These are phyloP conservation scores for Glomus cerebriforme DNA, from an alignment of 192 early-diverging fungal genomes.

Conservation along the genomic window DNA sequence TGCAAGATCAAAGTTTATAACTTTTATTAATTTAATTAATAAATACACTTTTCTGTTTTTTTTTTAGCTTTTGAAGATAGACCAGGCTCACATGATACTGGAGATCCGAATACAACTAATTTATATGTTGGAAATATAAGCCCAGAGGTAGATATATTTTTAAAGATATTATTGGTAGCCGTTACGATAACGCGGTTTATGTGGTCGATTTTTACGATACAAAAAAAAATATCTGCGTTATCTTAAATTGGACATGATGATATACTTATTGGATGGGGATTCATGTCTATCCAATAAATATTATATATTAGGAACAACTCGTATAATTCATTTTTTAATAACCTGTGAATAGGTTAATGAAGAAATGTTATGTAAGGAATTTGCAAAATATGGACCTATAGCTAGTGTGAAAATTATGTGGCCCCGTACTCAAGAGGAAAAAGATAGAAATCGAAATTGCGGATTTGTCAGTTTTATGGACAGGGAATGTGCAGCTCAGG, in stretches of 20 bases:
- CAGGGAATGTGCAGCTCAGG: slow-evolving; percentile 66
- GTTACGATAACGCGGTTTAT: neutral
- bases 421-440: slow-evolving; percentile 85
- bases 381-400: slow-evolving; percentile 83
- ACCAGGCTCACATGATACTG: slow-evolving; percentile 68
- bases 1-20: neutral
- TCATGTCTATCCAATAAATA: too few species aligned
- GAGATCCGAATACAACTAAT: slow-evolving; percentile 80
- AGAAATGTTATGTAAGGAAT: slow-evolving; percentile 68
- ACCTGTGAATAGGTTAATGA: slow-evolving; percentile 57
- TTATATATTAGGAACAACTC: neutral
- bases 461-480: slow-evolving; percentile 94
- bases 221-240: too few species aligned
- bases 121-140: slow-evolving; percentile 82
- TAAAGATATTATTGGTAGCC: too few species aligned
- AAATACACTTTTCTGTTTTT: neutral
- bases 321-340: neutral
- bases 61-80: slow-evolving; percentile 39
- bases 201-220: too few species aligned
- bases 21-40: neutral
- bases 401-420: slow-evolving; percentile 95
- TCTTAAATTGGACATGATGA: too few species aligned
- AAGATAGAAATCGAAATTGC: slow-evolving; percentile 73
- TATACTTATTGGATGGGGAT: too few species aligned
- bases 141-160: slow-evolving; percentile 44